Conservation (phyloP, 495 filamentous ascomycete genomes). For the Amphirosellinia nigrospora region DNA sequence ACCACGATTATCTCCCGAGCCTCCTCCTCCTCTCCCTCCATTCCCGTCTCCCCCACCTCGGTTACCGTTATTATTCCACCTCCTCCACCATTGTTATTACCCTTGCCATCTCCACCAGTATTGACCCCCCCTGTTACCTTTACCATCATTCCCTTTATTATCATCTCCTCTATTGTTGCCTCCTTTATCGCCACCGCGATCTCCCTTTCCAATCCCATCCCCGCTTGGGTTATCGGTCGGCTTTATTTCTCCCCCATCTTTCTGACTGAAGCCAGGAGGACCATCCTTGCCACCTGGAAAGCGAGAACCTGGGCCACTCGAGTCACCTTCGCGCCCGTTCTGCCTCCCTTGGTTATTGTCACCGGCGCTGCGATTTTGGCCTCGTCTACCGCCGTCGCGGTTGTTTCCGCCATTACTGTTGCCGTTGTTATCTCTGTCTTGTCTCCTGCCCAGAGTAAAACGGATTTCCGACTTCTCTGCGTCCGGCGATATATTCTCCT, state of each 20-base stretch:
- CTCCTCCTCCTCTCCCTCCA: background rate
- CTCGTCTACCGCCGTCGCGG: background rate
- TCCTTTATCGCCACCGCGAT: background rate
- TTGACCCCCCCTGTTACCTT: background rate
- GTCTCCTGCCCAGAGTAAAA: conserved; percentile 19
- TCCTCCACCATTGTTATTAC: background rate
- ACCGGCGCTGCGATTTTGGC: conserved; percentile 8
- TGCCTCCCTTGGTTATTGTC: conserved; percentile 26
- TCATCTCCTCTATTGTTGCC: background rate
- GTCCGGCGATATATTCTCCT: conserved; percentile 21
- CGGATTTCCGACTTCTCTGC: conserved; percentile 22
- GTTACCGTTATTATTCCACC: background rate
- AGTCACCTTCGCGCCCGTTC: conserved; percentile 14
- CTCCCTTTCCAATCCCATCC: background rate
- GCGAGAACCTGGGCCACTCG: conserved; percentile 14
- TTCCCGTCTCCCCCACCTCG: background rate
- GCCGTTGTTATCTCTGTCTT: conserved; percentile 6
- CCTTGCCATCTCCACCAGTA: background rate
- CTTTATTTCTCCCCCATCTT: background rate
- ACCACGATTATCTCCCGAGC: background rate
- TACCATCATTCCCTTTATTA: background rate
- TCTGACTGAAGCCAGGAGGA: background rate
- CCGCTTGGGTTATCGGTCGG: background rate
- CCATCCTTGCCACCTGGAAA: background rate
- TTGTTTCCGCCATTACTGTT: conserved; percentile 23